A percentile compares a stretch with the other conserved stretches of the same genome.
Evolutionary conservation across 352 stramenopile genomes (phyloP).

Genomic region (Pythium grandisporangium): DNA sequence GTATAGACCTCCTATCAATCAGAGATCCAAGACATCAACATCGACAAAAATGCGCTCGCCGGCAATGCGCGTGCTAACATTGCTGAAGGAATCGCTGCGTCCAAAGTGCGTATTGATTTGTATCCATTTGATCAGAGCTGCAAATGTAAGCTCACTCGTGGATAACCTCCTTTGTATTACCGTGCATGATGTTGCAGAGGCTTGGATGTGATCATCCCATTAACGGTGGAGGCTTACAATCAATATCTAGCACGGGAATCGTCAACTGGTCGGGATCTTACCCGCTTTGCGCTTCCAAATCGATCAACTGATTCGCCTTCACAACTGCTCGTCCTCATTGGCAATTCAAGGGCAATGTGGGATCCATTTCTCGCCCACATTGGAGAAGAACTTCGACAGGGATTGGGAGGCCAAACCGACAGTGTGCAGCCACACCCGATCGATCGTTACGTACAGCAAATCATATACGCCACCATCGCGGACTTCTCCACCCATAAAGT

Average conservation of each 20-base stretch:
- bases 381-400: constrained; percentile 7
- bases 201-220: constrained; percentile 55
- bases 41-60: too few relatives aligned
- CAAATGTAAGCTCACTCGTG: too few relatives aligned
- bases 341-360: constrained; percentile 57
- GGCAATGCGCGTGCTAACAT: too few relatives aligned
- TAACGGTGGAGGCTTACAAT: constrained; percentile 64
- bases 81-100: too few relatives aligned
- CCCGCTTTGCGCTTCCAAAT: constrained; percentile 34
- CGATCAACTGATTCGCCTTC: constrained; percentile 4
- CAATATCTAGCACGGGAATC: constrained; percentile 17
- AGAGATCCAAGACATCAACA: too few relatives aligned
- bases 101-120: too few relatives aligned
- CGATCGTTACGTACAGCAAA: constrained; percentile 46
- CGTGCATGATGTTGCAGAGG: too few relatives aligned
- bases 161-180: too few relatives aligned
- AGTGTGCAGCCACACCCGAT: constrained; percentile 38
- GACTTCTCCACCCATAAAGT: constrained; percentile 12
- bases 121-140: too few relatives aligned
- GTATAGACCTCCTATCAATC: too few relatives aligned
- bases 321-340: constrained; percentile 56
- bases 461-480: constrained; percentile 17
- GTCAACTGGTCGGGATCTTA: constrained; percentile 24
- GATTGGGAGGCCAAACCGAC: too few relatives aligned
- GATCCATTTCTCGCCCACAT: constrained; percentile 33